These are phyloP conservation scores for Hevea brasiliensis DNA, from an alignment of 345 rosid genomes.

Conservation along the genomic window DNA sequence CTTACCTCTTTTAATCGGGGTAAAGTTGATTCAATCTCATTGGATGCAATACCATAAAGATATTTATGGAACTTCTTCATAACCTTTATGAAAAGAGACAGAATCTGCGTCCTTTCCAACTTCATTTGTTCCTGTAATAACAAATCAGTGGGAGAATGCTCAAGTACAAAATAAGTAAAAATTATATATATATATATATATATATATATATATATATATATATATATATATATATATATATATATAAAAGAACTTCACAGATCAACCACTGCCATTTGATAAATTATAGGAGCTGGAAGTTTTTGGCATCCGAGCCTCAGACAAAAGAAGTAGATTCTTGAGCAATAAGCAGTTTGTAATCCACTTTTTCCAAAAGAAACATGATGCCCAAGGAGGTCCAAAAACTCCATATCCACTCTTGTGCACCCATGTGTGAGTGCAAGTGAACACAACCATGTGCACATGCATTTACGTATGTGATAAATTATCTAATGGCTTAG, in stretches of 20 bases:
- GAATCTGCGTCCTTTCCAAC: slow-evolving; percentile 68
- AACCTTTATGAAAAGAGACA: slow-evolving; percentile 65
- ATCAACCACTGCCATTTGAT: background rate
- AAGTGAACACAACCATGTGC: background rate
- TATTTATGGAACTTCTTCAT: slow-evolving; percentile 75
- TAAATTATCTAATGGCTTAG: background rate
- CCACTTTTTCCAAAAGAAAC: background rate
- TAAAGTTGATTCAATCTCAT: slow-evolving; percentile 56
- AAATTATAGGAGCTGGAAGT: background rate
- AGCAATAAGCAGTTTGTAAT: background rate
- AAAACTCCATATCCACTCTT: background rate
- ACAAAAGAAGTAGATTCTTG: background rate
- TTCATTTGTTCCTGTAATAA: slow-evolving; percentile 78
- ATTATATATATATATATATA: no score
- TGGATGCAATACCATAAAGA: slow-evolving; percentile 54
- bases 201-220: no score
- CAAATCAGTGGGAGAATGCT: slow-evolving; percentile 11
- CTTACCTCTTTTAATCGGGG: slow-evolving; percentile 86
- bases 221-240: no score
- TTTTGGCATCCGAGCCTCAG: background rate
- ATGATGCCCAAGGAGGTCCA: background rate
- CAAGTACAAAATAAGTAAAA: slow-evolving; percentile 11
- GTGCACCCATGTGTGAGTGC: background rate
- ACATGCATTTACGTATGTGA: background rate
- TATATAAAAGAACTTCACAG: background rate